phyloP scores from a whole-genome alignment of 2,329 filamentous ascomycete species.

The Emmonsiellopsis sp. region DNA sequence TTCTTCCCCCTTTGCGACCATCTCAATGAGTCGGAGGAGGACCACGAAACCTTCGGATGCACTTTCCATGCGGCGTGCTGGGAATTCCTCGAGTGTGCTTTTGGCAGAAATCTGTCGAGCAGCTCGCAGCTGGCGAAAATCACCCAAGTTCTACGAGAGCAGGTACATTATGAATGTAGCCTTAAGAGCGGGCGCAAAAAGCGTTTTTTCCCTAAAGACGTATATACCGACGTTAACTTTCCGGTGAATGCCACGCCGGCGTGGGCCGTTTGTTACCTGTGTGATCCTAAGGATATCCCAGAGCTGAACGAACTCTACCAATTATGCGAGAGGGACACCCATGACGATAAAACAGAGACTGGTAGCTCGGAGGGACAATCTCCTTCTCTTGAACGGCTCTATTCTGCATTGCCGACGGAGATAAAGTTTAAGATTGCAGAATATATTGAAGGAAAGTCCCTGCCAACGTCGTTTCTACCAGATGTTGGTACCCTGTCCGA shows the following conservation, averaged over 20 bases:
- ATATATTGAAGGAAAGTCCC: background rate
- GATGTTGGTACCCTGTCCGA: background rate
- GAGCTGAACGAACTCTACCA: background rate
- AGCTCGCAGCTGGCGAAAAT: background rate
- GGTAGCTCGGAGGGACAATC: background rate
- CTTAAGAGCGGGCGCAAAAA: background rate
- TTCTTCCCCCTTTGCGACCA: slow-evolving; percentile 2
- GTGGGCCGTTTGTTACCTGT: background rate
- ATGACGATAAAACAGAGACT: background rate
- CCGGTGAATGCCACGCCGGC: background rate
- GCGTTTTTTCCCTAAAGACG: background rate
- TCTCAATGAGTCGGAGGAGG: background rate
- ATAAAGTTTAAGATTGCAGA: slow-evolving; percentile 1
- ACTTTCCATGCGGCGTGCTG: background rate
- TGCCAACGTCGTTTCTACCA: background rate
- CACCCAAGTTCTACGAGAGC: background rate
- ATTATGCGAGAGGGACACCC: background rate
- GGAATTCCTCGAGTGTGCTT: background rate
- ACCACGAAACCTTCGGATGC: background rate
- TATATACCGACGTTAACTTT: background rate
- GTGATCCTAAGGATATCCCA: background rate
- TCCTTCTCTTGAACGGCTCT: background rate
- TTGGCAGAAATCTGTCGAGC: background rate
- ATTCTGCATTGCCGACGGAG: background rate
- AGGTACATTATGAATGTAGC: background rate